Base-by-base conservation (phyloP, 2,329 filamentous ascomycete genomes). In the Chaetoscypha palmicola region DNA sequence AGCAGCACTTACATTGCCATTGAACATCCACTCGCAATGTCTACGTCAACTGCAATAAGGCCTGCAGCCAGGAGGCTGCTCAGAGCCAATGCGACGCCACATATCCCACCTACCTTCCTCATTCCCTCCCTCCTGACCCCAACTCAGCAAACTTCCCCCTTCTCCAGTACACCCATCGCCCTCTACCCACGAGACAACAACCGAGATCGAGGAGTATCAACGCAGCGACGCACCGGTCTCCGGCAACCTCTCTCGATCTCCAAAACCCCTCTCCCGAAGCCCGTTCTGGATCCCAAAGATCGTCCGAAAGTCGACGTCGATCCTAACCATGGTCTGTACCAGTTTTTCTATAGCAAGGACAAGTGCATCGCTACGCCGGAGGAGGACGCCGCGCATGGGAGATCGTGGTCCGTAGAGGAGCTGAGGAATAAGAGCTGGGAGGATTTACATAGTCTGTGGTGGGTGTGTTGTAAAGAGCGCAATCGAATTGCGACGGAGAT, bases 401-500 rank as follows among this genome's bases (percentile, higher is more conserved):
- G 92, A 42, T 71, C 79, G 21, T 98, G 92, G 92, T 80, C 76
- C 9, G 80, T 86, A 5, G 78, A 87, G 66, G 92, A 98, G 69
- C 72, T 98, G 59, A 77, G 90, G 51, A 73, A 77, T 51, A 96
- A 96, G 69, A 88, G 83, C 51, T 98, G 89, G 86, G 87, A 95
- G 49, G 90, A 97, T 64, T 68, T 98, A 57, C 90, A 97, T 66
- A 72, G 74, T 49, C 73, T 98, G 60, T 98, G 91, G 89, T 98
- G 90, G 88, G 77, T 89, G 43, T 97, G 92, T 63, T 76, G 84
- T 48, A 89, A 86, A 68, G 92, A 98, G 69, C 74, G 86, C 58
- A 98, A 98, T 67, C 78, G 86, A 55, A 78, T 97, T 56, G 74
- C 79, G n/a, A 97, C 94, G 22, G 81, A 83, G 54, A 72, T 73